These are phyloP conservation scores for Talaromyces sp. DNA, from an alignment of 2,329 filamentous ascomycete species.

Conservation along the genomic window DNA sequence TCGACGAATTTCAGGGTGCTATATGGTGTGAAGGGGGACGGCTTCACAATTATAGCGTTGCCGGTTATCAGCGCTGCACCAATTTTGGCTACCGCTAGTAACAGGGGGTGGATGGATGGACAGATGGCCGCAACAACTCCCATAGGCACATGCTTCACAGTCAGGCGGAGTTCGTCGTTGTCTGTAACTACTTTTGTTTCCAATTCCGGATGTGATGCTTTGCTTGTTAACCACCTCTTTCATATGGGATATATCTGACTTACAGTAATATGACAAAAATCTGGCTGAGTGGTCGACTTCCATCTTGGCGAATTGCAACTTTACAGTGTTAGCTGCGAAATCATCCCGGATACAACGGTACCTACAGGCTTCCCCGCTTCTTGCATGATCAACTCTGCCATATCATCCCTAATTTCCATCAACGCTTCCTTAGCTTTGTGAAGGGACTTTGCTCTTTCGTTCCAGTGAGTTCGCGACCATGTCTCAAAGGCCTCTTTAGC, in stretches of 20 bases:
- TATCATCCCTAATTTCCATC: slow-evolving; percentile 39
- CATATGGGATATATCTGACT: background rate
- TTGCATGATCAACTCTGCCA: slow-evolving; percentile 45
- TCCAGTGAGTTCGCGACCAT: slow-evolving; percentile 46
- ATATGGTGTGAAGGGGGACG: slow-evolving; percentile 57
- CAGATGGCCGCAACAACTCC: slow-evolving; percentile 46
- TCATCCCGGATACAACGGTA: background rate
- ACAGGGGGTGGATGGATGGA: slow-evolving; percentile 54
- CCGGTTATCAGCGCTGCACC: slow-evolving; percentile 50
- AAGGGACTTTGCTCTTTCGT: slow-evolving; percentile 43
- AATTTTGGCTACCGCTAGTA: slow-evolving; percentile 45
- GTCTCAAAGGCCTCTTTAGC: slow-evolving; percentile 46
- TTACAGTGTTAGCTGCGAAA: background rate
- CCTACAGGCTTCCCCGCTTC: slow-evolving; percentile 53
- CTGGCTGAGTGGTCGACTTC: slow-evolving; percentile 21
- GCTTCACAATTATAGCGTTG: slow-evolving; percentile 54
- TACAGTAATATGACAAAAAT: slow-evolving; percentile 18
- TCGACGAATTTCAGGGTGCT: slow-evolving; percentile 52
- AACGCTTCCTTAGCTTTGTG: slow-evolving; percentile 42
- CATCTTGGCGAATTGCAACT: slow-evolving; percentile 19
- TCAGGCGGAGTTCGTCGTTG: slow-evolving; percentile 39
- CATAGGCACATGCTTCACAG: slow-evolving; percentile 46
- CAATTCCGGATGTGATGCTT: slow-evolving; percentile 28
- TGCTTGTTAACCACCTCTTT: background rate
- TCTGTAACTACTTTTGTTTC: slow-evolving; percentile 46